These are phyloP conservation scores for Candida freyschussii DNA, from an alignment of 1,139 yeast species.

Conservation along the genomic window DNA sequence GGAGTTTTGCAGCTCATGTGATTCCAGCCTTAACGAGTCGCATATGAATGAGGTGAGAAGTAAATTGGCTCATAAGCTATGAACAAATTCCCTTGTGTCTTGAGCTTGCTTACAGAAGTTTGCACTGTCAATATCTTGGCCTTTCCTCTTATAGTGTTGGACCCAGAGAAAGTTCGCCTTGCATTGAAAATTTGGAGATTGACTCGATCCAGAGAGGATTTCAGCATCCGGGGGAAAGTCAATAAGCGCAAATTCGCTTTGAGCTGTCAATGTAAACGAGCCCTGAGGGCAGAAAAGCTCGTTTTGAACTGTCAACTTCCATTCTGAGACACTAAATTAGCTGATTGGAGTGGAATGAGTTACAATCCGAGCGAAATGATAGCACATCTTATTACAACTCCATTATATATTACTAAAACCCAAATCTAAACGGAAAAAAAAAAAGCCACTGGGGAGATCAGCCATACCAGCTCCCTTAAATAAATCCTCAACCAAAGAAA, in stretches of 20 bases:
- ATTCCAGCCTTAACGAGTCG: slow-evolving; percentile 4
- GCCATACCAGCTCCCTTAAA: not conserved
- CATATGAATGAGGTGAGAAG: slow-evolving; percentile 9
- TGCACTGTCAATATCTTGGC: not conserved
- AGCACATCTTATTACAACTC: not conserved
- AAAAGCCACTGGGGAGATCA: too few relatives aligned
- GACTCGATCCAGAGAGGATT: too few relatives aligned
- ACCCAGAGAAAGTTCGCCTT: not conserved
- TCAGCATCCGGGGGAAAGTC: not conserved
- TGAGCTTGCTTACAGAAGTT: too few relatives aligned
- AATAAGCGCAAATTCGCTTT: slow-evolving; percentile 1
- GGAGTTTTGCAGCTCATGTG: slow-evolving; percentile 6
- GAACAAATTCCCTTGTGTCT: too few relatives aligned
- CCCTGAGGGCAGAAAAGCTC: too few relatives aligned
- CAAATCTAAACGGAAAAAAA: not conserved
- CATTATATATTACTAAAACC: not conserved
- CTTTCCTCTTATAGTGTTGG: not conserved
- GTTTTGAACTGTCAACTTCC: too few relatives aligned
- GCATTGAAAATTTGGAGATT: too few relatives aligned
- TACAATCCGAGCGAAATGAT: not conserved
- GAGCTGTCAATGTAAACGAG: too few relatives aligned
- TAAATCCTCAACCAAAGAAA: slow-evolving; percentile 1
- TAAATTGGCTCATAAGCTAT: too few relatives aligned
- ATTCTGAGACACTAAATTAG: too few relatives aligned
- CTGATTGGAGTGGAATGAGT: too few relatives aligned